Evolutionary conservation across 805 yeast species (phyloP), one percentile per base, ranked within the genome.

Genomic region (Saturnispora zaruensis): DNA sequence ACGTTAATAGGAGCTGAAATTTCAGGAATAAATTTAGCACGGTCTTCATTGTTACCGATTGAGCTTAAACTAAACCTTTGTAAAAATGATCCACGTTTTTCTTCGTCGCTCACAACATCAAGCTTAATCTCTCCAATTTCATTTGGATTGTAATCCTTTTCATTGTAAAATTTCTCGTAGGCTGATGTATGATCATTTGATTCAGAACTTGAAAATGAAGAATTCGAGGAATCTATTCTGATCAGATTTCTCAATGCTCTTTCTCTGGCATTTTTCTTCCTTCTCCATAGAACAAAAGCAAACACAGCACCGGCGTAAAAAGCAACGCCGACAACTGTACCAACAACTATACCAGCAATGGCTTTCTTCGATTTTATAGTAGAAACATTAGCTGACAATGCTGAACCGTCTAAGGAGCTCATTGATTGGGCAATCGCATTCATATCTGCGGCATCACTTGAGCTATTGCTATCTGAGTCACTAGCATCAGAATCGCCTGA

Each of bases 281-380:
- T 50, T 18, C 38, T 46, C 45, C 46, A 42, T 26, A 42, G 34
- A 48, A 37, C 46, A 43, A 23, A 52, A 33, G 32, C 26, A 45
- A 40, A 55, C 28, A 41, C 47, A 24, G 37, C 57, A 28, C 46
- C 49, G 16, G 53, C 28, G 63, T 86, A 85, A 8, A 78, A 68
- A 6, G 77, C 69, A 43, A 87, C 82, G 49, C 96, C 97, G 13
- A 78, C 79, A 28, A 87, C 81, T 6, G 95, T 81, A 44, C 97
- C 96, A 38, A 87, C 74, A 13, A 91, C 82, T 48, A 89, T 77
- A 34, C 95, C 96, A 24, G 85, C 82, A 23, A 87, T 74, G 53
- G 59, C 56, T 4, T 59, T 64, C 23, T 45, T 57, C 24, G 46
- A 53, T 44, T 46, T 52, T 14, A 18, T 42, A 28, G 45, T 43